Conservation (phyloP, 2,329 filamentous ascomycete genomes). For the Curvularia sp. region DNA sequence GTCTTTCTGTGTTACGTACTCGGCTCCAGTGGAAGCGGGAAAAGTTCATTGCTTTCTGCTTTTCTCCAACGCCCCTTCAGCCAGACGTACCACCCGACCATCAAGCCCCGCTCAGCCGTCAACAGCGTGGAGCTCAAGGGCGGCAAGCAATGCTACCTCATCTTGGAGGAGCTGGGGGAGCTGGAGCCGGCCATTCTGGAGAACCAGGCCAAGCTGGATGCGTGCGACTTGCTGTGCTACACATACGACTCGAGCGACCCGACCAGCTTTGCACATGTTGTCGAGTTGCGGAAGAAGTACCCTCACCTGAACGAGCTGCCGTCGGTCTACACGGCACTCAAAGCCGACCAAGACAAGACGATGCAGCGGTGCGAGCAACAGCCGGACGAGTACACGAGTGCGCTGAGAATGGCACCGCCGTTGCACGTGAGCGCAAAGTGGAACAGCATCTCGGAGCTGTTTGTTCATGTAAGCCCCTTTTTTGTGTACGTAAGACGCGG, state of each 20-base stretch:
- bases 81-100: conserved; percentile 85
- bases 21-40: conserved; percentile 84
- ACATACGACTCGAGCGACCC: conserved; percentile 97
- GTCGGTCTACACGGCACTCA: conserved; percentile 88
- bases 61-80: conserved; percentile 91
- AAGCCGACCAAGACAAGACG: conserved; percentile 94
- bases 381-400: conserved; percentile 87
- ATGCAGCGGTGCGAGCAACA: conserved; percentile 90
- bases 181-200: conserved; percentile 94
- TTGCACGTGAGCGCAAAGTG: conserved; percentile 95
- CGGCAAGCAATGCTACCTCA: conserved; percentile 96
- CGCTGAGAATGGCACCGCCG: conserved; percentile 86
- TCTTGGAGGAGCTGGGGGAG: conserved; percentile 92
- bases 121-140: conserved; percentile 96
- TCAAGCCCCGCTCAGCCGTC: conserved; percentile 90
- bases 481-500: neutral
- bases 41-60: conserved; percentile 87
- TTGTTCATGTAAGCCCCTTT: conserved; percentile 69
- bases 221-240: conserved; percentile 93
- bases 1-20: conserved; percentile 94
- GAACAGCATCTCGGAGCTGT: conserved; percentile 92
- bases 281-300: conserved; percentile 77
- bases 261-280: conserved; percentile 92
- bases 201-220: conserved; percentile 86
- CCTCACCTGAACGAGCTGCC: conserved; percentile 88